Percentiles rank a stretch among this genome's conserved stretches.
These are phyloP conservation scores for Stemphylium beticola DNA, from an alignment of 2,329 filamentous ascomycete genomes.

Conservation along the genomic window DNA sequence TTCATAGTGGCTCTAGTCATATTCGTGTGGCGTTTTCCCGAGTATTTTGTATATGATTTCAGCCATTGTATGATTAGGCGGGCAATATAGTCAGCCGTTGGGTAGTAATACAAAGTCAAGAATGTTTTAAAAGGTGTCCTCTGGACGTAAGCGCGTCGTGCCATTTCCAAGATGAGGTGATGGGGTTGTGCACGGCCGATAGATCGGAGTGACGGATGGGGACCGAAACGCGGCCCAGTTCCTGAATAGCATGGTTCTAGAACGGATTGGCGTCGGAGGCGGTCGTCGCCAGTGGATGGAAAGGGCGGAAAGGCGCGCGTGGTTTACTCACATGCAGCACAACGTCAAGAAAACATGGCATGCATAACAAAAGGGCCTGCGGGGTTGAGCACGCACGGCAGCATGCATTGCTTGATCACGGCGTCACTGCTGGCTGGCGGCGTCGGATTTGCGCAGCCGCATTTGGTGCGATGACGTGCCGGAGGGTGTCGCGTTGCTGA, in stretches of 20 bases:
- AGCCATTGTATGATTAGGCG: slow-evolving; percentile 16
- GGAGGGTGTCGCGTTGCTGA: slow-evolving; percentile 29
- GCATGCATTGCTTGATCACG: no score
- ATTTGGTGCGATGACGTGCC: slow-evolving; percentile 22
- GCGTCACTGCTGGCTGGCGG: neutral
- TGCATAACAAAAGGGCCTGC: neutral
- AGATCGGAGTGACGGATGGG: slow-evolving; percentile 1
- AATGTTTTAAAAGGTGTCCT: neutral
- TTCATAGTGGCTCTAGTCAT: neutral
- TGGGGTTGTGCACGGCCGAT: slow-evolving; percentile 4
- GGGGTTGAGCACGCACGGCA: neutral
- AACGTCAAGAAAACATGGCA: neutral
- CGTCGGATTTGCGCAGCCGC: neutral
- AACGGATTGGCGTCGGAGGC: slow-evolving; percentile 3
- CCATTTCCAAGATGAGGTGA: neutral
- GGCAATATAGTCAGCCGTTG: slow-evolving; percentile 11
- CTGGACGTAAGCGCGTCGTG: neutral
- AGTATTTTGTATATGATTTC: slow-evolving; percentile 10
- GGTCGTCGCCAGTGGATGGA: slow-evolving; percentile 3
- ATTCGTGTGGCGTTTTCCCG: neutral
- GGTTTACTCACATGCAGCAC: neutral
- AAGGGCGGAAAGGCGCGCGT: slow-evolving; percentile 1
- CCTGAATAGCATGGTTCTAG: neutral
- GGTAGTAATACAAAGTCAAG: slow-evolving; percentile 9
- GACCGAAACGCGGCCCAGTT: neutral